phyloP scores from a whole-genome alignment of 2,329 filamentous ascomycete genomes.

The Gnomoniopsis sp. region DNA sequence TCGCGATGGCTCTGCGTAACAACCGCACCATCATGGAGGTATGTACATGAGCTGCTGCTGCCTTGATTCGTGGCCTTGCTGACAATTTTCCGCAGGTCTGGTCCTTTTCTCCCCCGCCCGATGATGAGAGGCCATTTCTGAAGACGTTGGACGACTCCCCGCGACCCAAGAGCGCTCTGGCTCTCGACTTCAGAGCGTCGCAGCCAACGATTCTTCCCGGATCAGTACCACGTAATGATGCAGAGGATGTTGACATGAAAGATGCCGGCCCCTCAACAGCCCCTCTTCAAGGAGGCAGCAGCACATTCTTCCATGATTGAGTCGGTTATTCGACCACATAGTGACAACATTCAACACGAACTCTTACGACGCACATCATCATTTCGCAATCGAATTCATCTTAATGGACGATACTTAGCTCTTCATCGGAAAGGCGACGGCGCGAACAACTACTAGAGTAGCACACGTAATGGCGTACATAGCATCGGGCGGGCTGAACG shows the following conservation, averaged over 20 bases:
- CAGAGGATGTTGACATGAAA: slow-evolving; percentile 52
- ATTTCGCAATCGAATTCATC: not conserved
- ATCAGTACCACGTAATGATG: slow-evolving; percentile 31
- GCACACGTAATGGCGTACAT: slow-evolving; percentile 12
- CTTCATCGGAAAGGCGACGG: not conserved
- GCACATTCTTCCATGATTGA: slow-evolving; percentile 49
- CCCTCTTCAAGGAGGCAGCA: slow-evolving; percentile 43
- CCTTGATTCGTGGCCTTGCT: not conserved
- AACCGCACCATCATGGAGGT: slow-evolving; percentile 97
- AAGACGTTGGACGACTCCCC: slow-evolving; percentile 41
- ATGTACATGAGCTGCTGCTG: slow-evolving; percentile 31
- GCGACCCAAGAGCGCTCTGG: slow-evolving; percentile 50
- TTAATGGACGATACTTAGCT: not conserved
- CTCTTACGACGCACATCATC: not conserved
- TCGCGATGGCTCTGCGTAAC: slow-evolving; percentile 84
- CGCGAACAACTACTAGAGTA: not conserved
- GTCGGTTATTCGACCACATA: slow-evolving; percentile 18
- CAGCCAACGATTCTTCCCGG: slow-evolving; percentile 28
- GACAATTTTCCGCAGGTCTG: slow-evolving; percentile 66
- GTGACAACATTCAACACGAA: not conserved
- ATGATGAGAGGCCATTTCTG: slow-evolving; percentile 52
- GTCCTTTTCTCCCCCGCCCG: slow-evolving; percentile 88
- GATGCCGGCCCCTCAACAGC: slow-evolving; percentile 55
- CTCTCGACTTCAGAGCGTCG: slow-evolving; percentile 39
- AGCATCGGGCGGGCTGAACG: slow-evolving; percentile 10